phyloP scores from a whole-genome alignment of 2,329 filamentous ascomycete species.

The Blastomyces gilchristii region DNA sequence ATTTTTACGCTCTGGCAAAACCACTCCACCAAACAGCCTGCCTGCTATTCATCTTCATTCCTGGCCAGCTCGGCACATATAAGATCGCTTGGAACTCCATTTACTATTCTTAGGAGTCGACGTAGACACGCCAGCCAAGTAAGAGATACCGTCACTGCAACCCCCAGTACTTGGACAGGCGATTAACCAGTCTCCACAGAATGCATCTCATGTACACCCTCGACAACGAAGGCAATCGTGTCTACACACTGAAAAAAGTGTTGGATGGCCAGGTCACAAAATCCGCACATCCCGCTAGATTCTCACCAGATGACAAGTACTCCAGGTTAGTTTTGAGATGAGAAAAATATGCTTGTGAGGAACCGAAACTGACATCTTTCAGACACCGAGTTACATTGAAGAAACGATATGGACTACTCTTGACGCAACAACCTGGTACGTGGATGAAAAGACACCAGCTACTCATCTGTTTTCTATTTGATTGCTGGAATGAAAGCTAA shows the following conservation, averaged over 20 bases:
- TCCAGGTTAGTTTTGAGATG: constrained; percentile 47
- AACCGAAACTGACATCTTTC: neutral
- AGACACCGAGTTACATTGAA: constrained; percentile 91
- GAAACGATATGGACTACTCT: constrained; percentile 78
- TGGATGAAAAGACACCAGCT: constrained; percentile 8
- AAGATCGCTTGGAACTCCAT: neutral
- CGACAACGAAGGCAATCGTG: constrained; percentile 70
- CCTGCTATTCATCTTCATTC: neutral
- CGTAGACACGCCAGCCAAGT: neutral
- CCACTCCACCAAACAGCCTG: neutral
- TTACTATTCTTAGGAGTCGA: neutral
- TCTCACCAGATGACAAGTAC: constrained; percentile 98
- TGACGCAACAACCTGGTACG: constrained; percentile 62
- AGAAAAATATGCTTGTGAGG: neutral
- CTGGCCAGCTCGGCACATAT: neutral
- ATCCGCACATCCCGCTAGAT: constrained; percentile 89
- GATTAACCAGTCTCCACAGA: constrained; percentile 15
- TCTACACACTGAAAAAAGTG: constrained; percentile 94
- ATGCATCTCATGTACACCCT: constrained; percentile 82
- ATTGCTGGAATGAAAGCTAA: constrained; percentile 6
- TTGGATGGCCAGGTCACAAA: constrained; percentile 75
- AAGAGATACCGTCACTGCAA: neutral
- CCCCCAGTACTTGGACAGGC: neutral
- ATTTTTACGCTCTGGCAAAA: neutral
- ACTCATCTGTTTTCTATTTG: neutral